These are phyloP conservation scores for Nicotiana attenuata DNA, from an alignment of 257 asterid species.

Conservation along the genomic window DNA sequence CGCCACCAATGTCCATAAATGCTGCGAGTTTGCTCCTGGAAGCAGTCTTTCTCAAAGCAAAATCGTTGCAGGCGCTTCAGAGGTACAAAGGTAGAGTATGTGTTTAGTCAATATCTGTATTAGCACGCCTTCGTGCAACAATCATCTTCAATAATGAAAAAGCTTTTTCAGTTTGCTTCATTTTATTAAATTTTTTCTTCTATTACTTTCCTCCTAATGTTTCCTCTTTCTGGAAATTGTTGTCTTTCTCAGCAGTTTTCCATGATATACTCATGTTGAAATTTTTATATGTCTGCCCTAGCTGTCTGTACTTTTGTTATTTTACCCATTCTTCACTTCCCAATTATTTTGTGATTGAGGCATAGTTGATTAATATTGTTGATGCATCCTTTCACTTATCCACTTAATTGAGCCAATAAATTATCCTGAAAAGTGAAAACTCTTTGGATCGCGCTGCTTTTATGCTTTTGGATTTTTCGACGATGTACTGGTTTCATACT, in stretches of 20 bases:
- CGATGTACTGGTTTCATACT: not conserved
- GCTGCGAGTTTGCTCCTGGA: slow-evolving; percentile 81
- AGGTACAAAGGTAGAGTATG: slow-evolving; percentile 64
- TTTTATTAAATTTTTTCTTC: not conserved
- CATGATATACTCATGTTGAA: not conserved
- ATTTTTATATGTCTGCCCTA: not conserved
- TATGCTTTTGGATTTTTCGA: not conserved
- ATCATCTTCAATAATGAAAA: not conserved
- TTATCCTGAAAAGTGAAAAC: not conserved
- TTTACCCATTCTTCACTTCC: not conserved
- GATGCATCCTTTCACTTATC: not conserved
- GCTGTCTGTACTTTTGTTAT: not conserved
- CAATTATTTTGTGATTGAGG: not conserved
- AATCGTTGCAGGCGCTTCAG: slow-evolving; percentile 78
- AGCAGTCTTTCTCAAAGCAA: slow-evolving; percentile 74
- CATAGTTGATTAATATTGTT: not conserved
- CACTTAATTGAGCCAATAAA: not conserved
- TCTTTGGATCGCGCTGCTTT: not conserved
- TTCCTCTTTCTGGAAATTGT: not conserved
- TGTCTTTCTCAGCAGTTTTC: not conserved
- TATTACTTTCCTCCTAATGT: not conserved
- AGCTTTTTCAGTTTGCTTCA: not conserved
- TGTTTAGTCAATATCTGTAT: not conserved
- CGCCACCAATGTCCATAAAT: slow-evolving; percentile 66
- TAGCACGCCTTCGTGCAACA: not conserved